These are phyloP conservation scores for Globisporangium takayamanum DNA, from an alignment of 352 stramenopile genomes.

Conservation along the genomic window DNA sequence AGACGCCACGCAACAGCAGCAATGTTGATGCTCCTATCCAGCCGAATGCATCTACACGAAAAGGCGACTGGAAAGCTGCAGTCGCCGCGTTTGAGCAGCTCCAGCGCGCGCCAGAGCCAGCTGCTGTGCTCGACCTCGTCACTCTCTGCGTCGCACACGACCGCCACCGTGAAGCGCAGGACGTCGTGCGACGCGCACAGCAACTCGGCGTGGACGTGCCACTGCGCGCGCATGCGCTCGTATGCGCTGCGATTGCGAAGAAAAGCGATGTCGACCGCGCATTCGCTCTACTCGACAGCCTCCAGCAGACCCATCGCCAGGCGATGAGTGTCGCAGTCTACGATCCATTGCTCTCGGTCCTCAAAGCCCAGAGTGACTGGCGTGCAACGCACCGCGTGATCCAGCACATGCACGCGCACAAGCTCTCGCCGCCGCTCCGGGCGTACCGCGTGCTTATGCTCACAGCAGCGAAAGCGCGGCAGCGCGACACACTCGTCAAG, in stretches of 20 bases:
- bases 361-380: slow-evolving; percentile 63
- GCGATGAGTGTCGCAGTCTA: slow-evolving; percentile 27
- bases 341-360: slow-evolving; percentile 43
- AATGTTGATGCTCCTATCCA: neutral
- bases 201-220: slow-evolving; percentile 28
- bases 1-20: neutral
- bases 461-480: slow-evolving; percentile 32
- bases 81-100: slow-evolving; percentile 41
- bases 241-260: slow-evolving; percentile 39
- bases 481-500: slow-evolving; percentile 37
- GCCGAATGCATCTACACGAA: neutral
- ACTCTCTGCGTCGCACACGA: slow-evolving; percentile 33
- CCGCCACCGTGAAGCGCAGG: slow-evolving; percentile 46
- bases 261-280: slow-evolving; percentile 44
- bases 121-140: slow-evolving; percentile 27
- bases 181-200: slow-evolving; percentile 31
- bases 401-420: slow-evolving; percentile 56
- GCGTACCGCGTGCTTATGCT: slow-evolving; percentile 62
- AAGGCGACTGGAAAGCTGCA: slow-evolving; percentile 35
- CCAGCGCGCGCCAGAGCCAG: slow-evolving; percentile 7
- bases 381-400: slow-evolving; percentile 42
- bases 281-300: slow-evolving; percentile 28
- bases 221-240: slow-evolving; percentile 31
- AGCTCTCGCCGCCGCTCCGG: slow-evolving; percentile 37
- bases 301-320: slow-evolving; percentile 16